Evolutionary conservation across 305 asterid genomes (phyloP).

Genomic region (Solanum hybrid): DNA sequence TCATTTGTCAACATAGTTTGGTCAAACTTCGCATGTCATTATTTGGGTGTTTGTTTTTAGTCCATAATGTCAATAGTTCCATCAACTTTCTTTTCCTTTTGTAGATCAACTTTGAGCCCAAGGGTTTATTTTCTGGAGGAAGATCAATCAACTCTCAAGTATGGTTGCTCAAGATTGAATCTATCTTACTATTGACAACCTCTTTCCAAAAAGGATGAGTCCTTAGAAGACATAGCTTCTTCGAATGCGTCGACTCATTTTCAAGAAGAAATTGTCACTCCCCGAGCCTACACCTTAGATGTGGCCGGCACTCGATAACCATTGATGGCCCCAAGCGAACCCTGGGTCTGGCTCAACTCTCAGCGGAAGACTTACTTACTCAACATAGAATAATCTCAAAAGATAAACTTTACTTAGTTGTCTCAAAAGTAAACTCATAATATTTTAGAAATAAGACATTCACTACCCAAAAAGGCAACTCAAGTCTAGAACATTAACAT

Average conservation of each 20-base stretch:
- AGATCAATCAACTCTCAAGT: background rate
- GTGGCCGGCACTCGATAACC: background rate
- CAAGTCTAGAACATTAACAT: too few species aligned
- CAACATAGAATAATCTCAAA: background rate
- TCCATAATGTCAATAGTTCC: background rate
- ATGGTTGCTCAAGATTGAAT: background rate
- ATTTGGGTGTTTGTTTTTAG: background rate
- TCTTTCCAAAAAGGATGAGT: background rate
- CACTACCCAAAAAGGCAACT: too few species aligned
- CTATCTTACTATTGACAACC: background rate
- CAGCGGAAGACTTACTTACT: background rate
- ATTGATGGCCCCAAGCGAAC: background rate
- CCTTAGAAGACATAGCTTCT: background rate
- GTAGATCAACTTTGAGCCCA: background rate
- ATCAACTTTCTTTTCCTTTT: background rate
- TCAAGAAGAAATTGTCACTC: background rate
- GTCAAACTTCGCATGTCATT: background rate
- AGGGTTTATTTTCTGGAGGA: background rate
- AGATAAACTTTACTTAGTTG: too few species aligned
- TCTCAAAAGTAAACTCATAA: too few species aligned
- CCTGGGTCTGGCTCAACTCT: background rate
- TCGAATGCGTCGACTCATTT: background rate
- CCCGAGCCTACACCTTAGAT: background rate
- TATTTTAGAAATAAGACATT: too few species aligned
- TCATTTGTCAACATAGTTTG: background rate